Base-by-base conservation (phyloP, 495 filamentous ascomycete species). In the Schizothecium vesticola region DNA sequence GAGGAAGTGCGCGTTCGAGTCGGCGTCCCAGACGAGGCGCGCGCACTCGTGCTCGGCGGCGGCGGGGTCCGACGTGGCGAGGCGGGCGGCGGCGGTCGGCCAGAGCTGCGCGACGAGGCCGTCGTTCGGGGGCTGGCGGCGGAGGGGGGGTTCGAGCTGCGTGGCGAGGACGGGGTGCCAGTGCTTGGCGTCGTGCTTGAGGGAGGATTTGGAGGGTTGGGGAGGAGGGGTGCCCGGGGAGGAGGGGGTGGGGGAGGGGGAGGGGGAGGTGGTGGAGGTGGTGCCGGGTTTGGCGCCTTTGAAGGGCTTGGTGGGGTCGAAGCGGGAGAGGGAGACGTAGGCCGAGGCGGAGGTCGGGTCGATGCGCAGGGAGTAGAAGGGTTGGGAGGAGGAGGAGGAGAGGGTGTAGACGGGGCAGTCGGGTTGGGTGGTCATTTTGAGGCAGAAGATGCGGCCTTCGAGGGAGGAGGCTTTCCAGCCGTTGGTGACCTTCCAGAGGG, bases 41-140 rank as follows among this genome's bases (percentile, higher is more conserved):
- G 86, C 91, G 55, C 88, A 90, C 74, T 94, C 91, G 60, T 88
- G 85, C 61, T 88, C 88, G 5, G 89, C 90, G 25, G 91, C 84
- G 4, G 87, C 84, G 11, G 84, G 80, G 66, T 84, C 82, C 72
- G 88, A 85, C 24, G 88, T 82, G 3, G 88, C 90, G 57, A 91
- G 85, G 71, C 90, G 87, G 3, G 89, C 85, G 1, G 91, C 91
- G 16, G 88, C 82, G 24, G 84, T 81, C 0, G 91, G 90, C 76
- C 90, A 91, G 31, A 94, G 83, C n/a, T 88, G 82, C 0, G 89
- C 86, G n/a, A 93, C 83, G 3, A 92, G 83, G 9, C 89, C 90
- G 73, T 91, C 87, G 68, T 88, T 83, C 19, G 86, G 88, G 13
- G 83, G 84, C 9, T 88, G 80, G 4, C 85, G 84, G 5, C 87